Evolutionary conservation across 108 stramenopile genomes (phyloP).

Genomic region (Schizochytrium sp.): DNA sequence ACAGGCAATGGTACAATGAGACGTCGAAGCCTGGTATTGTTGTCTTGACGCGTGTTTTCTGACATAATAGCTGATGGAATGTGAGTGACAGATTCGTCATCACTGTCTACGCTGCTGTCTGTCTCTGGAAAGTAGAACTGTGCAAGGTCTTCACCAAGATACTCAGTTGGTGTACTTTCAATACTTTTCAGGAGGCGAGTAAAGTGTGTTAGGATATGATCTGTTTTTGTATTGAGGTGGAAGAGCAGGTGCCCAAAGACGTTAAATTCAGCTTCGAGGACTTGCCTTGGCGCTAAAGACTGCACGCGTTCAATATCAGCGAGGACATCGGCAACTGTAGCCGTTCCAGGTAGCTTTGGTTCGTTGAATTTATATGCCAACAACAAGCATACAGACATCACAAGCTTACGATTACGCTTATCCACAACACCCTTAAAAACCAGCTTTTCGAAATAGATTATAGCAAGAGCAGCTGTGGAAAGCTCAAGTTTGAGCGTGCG

Average conservation of each 20-base stretch:
- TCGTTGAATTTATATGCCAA: slow-evolving; percentile 53
- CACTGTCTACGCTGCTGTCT: background rate
- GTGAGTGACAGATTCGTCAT: slow-evolving; percentile 1
- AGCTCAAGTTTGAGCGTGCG: slow-evolving; percentile 21
- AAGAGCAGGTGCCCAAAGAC: slow-evolving; percentile 60
- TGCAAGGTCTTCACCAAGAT: slow-evolving; percentile 49
- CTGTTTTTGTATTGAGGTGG: slow-evolving; percentile 42
- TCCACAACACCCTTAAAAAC: slow-evolving; percentile 57
- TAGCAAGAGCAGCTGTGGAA: slow-evolving; percentile 45
- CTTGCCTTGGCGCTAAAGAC: background rate
- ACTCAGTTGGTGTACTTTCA: slow-evolving; percentile 45
- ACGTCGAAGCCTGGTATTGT: background rate
- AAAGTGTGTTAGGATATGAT: slow-evolving; percentile 33
- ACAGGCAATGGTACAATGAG: background rate
- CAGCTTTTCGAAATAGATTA: slow-evolving; percentile 58
- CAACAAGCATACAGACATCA: slow-evolving; percentile 54
- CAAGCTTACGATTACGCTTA: slow-evolving; percentile 40
- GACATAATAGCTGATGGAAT: background rate
- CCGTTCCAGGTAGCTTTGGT: slow-evolving; percentile 10
- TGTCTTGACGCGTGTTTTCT: background rate
- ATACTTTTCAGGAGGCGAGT: background rate
- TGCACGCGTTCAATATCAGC: slow-evolving; percentile 57
- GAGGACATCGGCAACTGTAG: slow-evolving; percentile 3
- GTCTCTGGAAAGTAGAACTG: slow-evolving; percentile 48
- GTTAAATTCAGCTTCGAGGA: slow-evolving; percentile 33